Percentiles rank a stretch among this genome's conserved stretches.
phyloP scores from a whole-genome alignment of 2,329 filamentous ascomycete genomes.

The Keithomyces neogunnii region DNA sequence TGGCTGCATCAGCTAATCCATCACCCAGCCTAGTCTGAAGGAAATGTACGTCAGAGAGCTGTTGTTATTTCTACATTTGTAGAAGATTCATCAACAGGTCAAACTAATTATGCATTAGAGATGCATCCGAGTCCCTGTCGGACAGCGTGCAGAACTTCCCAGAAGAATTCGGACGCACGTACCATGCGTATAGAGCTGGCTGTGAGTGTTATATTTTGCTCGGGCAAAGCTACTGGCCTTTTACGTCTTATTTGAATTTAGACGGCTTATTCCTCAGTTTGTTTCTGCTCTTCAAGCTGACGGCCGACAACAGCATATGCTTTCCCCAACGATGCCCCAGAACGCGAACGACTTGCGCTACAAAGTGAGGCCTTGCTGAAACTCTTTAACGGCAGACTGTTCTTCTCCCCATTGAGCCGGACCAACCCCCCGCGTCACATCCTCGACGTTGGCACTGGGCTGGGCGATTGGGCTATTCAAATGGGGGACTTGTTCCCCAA shows the following conservation, averaged over 20 bases:
- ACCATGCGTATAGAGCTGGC: constrained; percentile 37
- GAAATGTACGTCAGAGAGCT: background rate
- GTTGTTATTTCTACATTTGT: background rate
- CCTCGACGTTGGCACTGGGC: constrained; percentile 37
- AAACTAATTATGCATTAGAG: constrained; percentile 9
- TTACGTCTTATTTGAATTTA: background rate
- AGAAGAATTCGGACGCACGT: constrained; percentile 36
- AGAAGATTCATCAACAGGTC: background rate
- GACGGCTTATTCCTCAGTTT: too few relatives aligned
- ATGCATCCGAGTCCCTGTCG: constrained; percentile 27
- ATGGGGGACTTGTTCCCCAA: constrained; percentile 55
- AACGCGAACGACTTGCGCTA: constrained; percentile 31
- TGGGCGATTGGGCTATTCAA: constrained; percentile 56
- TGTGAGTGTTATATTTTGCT: constrained; percentile 25
- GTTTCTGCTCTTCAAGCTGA: constrained; percentile 3
- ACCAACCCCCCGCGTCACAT: constrained; percentile 26
- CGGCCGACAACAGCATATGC: constrained; percentile 27
- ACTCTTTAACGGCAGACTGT: constrained; percentile 30
- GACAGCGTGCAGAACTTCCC: constrained; percentile 34
- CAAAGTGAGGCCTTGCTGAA: constrained; percentile 29
- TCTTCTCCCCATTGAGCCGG: constrained; percentile 32
- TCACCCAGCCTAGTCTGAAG: background rate
- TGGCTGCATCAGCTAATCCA: background rate
- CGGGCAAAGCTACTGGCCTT: background rate
- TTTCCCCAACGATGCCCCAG: constrained; percentile 35